Conservation (phyloP, 768 basidiomycete species). For the Stropharia rugosoannulata region DNA sequence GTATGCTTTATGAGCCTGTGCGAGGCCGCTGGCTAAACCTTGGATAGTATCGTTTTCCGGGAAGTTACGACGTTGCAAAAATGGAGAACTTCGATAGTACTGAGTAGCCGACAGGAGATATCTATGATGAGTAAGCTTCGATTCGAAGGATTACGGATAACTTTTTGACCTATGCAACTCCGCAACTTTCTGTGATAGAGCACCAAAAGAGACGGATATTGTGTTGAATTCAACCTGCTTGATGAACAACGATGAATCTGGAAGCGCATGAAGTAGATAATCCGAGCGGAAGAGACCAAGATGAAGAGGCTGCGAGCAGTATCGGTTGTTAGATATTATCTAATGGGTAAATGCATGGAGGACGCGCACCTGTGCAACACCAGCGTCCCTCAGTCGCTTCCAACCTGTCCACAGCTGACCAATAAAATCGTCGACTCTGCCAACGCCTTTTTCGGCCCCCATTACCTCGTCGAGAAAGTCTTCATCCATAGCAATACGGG, state of each 20-base stretch:
- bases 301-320: conserved; percentile 61
- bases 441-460: conserved; percentile 76
- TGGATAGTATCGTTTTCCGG: conserved; percentile 73
- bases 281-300: conserved; percentile 94
- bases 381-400: conserved; percentile 71
- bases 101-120: conserved; percentile 64
- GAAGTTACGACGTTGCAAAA: conserved; percentile 54
- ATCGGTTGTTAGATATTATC: conserved; percentile 5
- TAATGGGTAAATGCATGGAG: not conserved
- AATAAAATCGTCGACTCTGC: conserved; percentile 84
- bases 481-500: conserved; percentile 75
- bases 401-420: conserved; percentile 85
- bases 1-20: conserved; percentile 78
- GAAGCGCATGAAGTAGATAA: conserved; percentile 76
- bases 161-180: conserved; percentile 70
- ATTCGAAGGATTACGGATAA: not conserved
- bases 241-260: conserved; percentile 40
- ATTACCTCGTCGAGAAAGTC: conserved; percentile 82
- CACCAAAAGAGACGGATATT: conserved; percentile 88
- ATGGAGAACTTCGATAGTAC: conserved; percentile 62
- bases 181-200: conserved; percentile 65
- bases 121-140: conserved; percentile 34
- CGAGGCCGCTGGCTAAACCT: conserved; percentile 74
- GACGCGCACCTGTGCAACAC: conserved; percentile 41
- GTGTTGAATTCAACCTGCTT: conserved; percentile 99